Evolutionary conservation across 2,329 filamentous ascomycete genomes (phyloP).

Genomic region (Hypoxylon sp.): DNA sequence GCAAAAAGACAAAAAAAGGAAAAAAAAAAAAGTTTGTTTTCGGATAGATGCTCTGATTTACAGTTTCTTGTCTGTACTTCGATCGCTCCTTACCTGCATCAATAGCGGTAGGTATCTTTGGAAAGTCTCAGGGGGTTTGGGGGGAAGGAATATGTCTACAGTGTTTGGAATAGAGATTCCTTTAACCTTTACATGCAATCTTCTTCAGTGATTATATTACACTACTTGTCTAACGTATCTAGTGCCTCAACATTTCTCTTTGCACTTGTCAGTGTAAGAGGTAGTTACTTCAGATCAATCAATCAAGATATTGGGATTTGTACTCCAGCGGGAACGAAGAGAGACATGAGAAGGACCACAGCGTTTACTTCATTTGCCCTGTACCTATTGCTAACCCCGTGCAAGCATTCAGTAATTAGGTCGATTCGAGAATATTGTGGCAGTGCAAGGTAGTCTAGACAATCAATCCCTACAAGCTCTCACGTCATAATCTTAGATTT

Average conservation of each 20-base stretch:
- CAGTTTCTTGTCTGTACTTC: not conserved
- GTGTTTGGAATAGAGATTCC: not conserved
- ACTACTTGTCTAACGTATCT: no score
- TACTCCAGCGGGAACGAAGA: not conserved
- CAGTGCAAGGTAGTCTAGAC: not conserved
- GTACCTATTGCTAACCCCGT: not conserved
- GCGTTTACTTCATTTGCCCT: not conserved
- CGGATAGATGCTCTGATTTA: not conserved
- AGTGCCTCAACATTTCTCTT: no score
- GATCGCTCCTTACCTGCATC: not conserved
- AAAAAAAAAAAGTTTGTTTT: constrained; percentile 8
- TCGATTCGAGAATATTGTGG: not conserved
- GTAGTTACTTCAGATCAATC: no score
- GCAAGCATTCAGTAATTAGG: not conserved
- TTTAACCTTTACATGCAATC: not conserved
- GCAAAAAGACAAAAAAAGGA: not conserved
- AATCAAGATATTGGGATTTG: not conserved
- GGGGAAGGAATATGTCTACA: not conserved
- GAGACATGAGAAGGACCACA: not conserved
- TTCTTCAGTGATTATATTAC: not conserved
- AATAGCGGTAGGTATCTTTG: not conserved
- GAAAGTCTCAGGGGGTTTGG: not conserved
- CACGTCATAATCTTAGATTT: constrained; percentile 1
- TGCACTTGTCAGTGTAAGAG: no score
- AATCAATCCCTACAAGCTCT: not conserved